Evolutionary conservation across 75 land plant genomes (phyloP).

Genomic region (Pinus tabuliformis): DNA sequence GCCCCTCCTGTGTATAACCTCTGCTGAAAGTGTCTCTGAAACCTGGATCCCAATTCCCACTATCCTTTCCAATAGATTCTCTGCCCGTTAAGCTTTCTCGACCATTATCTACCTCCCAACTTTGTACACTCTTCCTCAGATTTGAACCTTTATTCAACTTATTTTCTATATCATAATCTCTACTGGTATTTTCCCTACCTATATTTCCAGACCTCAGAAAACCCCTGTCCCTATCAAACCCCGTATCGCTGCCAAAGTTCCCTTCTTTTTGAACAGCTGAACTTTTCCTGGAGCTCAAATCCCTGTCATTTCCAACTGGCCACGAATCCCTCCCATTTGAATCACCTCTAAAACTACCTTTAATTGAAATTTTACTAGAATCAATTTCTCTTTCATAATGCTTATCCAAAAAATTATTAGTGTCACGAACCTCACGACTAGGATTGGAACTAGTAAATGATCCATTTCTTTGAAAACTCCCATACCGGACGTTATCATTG

Average conservation of each 20-base stretch:
- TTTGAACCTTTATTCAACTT: conserved; percentile 9
- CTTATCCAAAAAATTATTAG: conserved; percentile 20
- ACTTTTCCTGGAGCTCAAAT: conserved; percentile 36
- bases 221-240: conserved; percentile 19
- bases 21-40: conserved; percentile 14
- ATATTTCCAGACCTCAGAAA: conserved; percentile 20
- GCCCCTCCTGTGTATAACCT: conserved; percentile 26
- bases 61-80: conserved; percentile 12
- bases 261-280: conserved; percentile 37
- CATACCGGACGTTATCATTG: background rate
- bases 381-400: conserved; percentile 33
- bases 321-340: conserved; percentile 32
- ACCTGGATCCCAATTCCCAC: conserved; percentile 13
- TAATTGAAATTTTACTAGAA: conserved; percentile 23
- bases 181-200: conserved; percentile 28
- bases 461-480: conserved; percentile 9
- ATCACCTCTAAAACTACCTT: conserved; percentile 25
- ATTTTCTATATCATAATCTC: conserved; percentile 5
- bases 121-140: conserved; percentile 19
- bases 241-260: conserved; percentile 19
- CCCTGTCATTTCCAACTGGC: conserved; percentile 36
- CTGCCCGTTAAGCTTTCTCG: conserved; percentile 9
- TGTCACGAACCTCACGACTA: conserved; percentile 1
- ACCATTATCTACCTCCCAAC: conserved; percentile 16
- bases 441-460: background rate